Evolutionary conservation across 495 filamentous ascomycete genomes (phyloP), one percentile per base, ranked within the genome.

Genomic region (Tuber melanosporum): DNA sequence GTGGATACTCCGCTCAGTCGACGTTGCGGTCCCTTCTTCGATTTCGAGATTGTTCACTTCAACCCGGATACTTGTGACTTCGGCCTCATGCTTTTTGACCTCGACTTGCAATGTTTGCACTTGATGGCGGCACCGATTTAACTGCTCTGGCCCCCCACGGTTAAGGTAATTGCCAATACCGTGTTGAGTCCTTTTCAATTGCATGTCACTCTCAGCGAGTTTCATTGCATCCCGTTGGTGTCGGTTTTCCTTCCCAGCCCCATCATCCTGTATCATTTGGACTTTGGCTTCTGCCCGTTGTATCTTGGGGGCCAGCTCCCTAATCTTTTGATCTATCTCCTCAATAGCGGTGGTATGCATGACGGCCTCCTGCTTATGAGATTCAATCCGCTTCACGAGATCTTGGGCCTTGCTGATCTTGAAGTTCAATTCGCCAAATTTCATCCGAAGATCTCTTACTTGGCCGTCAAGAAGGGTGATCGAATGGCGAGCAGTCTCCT

Each of bases 91-190:
- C 36, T 79, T 82, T 70, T 91, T 86, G 43, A 97, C 91, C 73
- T 93, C 90, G 44, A 82, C 79, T 78, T 89, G 85, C 39, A 91
- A 84, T 17, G 77, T 78, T 66, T 88, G 83, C 9, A 92, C 86
- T 76, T 92, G 91, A 71, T 87, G 87, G 78, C 90, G 89, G 80
- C 91, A 91, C 42, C 88, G 86, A 20, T 88, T 87, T 22, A 98
- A 90, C 75, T 92, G 91, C 36, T 85, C 83, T 19, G 91, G 89
- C 1, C 94, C 96, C 69, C 92, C 93, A 71, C 89, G 87, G 71
- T 92, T 88, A 69, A 92, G 86, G 84, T 97, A 99, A 10, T 89
- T 88, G 75, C 91, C 90, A 81, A 99, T 97, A 49, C 93, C 91
- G 66, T 88, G 86, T 77, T 92, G 91, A 69, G 92, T 88, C 82